Evolutionary conservation across 2,329 filamentous ascomycete genomes (phyloP), one percentile per base, ranked within the genome.

Genomic region (Colletotrichum sp.): DNA sequence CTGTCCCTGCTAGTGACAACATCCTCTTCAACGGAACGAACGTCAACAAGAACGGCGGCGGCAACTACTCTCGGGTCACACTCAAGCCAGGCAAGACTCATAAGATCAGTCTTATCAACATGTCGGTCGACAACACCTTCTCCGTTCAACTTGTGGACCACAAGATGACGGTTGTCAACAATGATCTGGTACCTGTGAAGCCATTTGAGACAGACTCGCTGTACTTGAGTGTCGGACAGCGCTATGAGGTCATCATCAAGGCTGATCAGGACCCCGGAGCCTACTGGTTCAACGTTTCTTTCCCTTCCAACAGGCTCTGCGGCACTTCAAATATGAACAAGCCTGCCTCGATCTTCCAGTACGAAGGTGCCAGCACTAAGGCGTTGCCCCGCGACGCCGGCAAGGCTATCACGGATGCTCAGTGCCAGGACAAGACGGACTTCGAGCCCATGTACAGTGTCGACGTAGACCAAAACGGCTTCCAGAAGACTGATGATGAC

Each of bases 131-230:
- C 79, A 86, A 84, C 48, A 82, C 89, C 74, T 85, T 89, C 80
- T 83, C 87, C 56, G 91, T 93, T 79, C 92, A 85, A 79, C 93
- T 89, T 80, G 90, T 86, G 84, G 88, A 87, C 4, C 92, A 94
- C 82, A 89, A 84, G 30, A 85, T 94, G 83, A 93, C 87, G 0
- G 90, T 94, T 70, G 91, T 94, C 70, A 88, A 91, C n/a, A 90
- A 90, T 78, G 93, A 94, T 80, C 92, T 93, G 69, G 90, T 93
- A 4, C 87, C 89, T 2, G 84, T 94, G 52, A 80, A 90, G 77
- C 92, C 93, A 0, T 94, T 93, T 80, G 86, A 89, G 5, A 92
- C 92, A 0, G 85, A 89, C 5, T 88, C 91, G 4, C 85, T 94
- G n/a, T 91, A 88, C 8, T 84, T 94, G n/a, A 91, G 88, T 34